Base-by-base conservation (phyloP, 176 grass and related monocot species). In the Musa schizocarpa region DNA sequence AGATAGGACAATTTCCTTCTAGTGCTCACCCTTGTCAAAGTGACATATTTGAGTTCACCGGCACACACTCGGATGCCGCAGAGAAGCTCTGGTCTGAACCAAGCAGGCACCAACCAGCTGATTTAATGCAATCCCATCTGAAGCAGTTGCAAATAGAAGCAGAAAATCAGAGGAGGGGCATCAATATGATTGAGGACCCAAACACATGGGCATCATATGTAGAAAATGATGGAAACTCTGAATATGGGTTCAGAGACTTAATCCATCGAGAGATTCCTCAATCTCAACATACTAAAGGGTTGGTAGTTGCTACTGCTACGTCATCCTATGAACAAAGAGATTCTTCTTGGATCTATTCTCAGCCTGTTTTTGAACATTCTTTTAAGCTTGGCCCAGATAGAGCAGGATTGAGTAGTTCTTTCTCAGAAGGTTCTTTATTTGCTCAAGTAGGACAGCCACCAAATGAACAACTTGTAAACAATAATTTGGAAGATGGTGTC, bases 61-160 rank as follows among this genome's bases (percentile, higher is more conserved):
- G 90, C 83, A 72, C 85, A 73, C 82, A 89, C 54, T 73, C 79
- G 62, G 87, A 81, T 79, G 67, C 74, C 52, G 63, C 94, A 72
- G 96, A 99, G 74, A 85, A 86, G 76, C 86, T 87, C 74, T 99
- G 86, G 96, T 81, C 86, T 43, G 96, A 94, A 53, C 69, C 77
- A 52, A 89, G 88, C 77, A 86, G 86, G 9, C 96, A 94, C 65
- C 8, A 95, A 76, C 77, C 89, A 76, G 89, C 83, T 76, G 91
- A 50, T 62, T 23, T 99, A 66, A 89, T 91, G 16, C 91, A 99
- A 80, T 87, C 96, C 73, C 88, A 77, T 43, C 85, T 88, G 8
- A 90, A 65, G 53, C 91, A 95, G 76, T 75, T 91, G 13, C 91
- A 95, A 69, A 83, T 94, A 55, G 90, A 99, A 82, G 88, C 86